A percentile compares a stretch with the other conserved stretches of the same genome.
Evolutionary conservation across 345 rosid genomes (phyloP).

Genomic region (Eucalyptus erythrocorys): DNA sequence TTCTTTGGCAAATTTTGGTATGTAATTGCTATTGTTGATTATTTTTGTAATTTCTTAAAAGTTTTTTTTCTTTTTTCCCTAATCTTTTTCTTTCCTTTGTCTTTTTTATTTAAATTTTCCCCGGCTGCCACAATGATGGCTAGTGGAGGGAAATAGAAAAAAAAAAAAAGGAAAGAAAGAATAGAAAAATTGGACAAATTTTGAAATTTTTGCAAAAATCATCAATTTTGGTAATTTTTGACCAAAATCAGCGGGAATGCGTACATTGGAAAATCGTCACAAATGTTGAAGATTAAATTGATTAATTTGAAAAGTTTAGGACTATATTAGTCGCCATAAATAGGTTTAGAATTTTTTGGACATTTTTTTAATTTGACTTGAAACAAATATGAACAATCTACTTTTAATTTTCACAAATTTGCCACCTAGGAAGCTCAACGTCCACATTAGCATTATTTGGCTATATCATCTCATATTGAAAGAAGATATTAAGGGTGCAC

Average conservation of each 20-base stretch:
- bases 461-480: not conserved
- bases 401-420: not conserved
- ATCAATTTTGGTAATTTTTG: not conserved
- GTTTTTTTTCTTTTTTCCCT: not conserved
- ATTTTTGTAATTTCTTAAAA: not conserved
- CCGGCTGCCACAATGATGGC: not conserved
- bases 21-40: not conserved
- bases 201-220: not conserved
- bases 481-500: not conserved
- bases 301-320: not conserved
- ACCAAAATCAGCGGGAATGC: not conserved
- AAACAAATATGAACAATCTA: not conserved
- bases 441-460: not conserved
- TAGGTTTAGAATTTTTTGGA: too few species aligned
- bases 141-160: not conserved
- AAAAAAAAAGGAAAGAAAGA: not conserved
- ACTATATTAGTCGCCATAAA: not conserved
- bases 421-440: not conserved
- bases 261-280: not conserved
- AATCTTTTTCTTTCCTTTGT: not conserved
- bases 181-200: not conserved
- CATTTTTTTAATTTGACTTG: not conserved
- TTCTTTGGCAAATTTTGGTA: too few species aligned
- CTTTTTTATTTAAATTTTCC: not conserved
- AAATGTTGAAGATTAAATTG: not conserved